A percentile compares a stretch with the other conserved stretches of the same genome.
Conservation (phyloP, 768 basidiomycete genomes). For the Leccinum boreale region DNA sequence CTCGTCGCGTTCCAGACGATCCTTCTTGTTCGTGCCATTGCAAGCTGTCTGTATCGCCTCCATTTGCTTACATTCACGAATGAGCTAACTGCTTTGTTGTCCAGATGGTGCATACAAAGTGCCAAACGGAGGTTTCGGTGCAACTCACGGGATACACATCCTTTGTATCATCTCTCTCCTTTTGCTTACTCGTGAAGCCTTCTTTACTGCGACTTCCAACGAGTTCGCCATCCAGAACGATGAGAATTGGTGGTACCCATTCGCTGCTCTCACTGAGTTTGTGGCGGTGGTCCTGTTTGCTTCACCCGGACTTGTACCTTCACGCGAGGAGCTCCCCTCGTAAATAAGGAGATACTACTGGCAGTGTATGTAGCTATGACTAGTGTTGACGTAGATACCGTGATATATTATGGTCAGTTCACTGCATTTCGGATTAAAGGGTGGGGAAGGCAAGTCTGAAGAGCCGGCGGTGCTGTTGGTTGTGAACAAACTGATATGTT, state of each 20-base stretch:
- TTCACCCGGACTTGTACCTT: constrained; percentile 33
- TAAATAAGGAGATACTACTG: constrained; percentile 1
- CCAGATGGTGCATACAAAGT: constrained; percentile 23
- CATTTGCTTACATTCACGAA: background rate
- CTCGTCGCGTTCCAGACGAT: constrained; percentile 27
- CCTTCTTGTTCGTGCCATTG: constrained; percentile 15
- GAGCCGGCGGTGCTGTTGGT: too few relatives aligned
- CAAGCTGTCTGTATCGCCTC: constrained; percentile 12
- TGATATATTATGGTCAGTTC: background rate
- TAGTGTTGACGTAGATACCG: background rate
- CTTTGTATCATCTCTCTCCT: constrained; percentile 25
- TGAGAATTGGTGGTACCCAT: constrained; percentile 34
- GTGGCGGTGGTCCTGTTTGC: constrained; percentile 30
- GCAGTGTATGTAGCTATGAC: background rate
- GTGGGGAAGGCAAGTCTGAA: too few relatives aligned
- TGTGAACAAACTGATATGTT: too few relatives aligned
- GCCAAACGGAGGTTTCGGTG: constrained; percentile 13
- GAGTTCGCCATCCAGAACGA: constrained; percentile 20
- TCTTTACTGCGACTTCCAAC: constrained; percentile 27
- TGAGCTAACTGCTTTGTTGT: constrained; percentile 2
- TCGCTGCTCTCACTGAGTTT: constrained; percentile 32
- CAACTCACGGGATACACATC: constrained; percentile 23
- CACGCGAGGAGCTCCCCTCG: constrained; percentile 24
- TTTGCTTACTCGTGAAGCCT: constrained; percentile 29
- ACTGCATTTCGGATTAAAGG: background rate